Evolutionary conservation across 345 rosid species (phyloP).

Genomic region (Rhizophora mangle): DNA sequence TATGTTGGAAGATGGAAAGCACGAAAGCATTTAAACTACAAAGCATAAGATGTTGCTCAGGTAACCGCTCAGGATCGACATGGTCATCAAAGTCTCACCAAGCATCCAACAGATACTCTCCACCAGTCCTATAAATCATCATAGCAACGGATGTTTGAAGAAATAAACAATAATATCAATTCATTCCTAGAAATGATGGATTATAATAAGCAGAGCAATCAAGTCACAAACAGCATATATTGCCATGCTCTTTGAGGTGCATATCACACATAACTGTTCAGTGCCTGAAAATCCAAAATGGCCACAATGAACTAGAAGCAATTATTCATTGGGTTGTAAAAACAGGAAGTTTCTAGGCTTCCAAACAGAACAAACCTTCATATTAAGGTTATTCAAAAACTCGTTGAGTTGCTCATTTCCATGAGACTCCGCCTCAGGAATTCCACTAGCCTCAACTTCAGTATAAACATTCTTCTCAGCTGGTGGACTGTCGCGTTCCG

Average conservation of each 20-base stretch:
- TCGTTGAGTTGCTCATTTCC: constrained; percentile 37
- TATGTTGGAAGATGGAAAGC: not conserved
- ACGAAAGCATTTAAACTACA: too few relatives aligned
- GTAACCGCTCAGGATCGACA: constrained; percentile 61
- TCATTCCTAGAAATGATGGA: too few relatives aligned
- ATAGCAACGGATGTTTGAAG: constrained; percentile 29
- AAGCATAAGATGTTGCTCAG: constrained; percentile 42
- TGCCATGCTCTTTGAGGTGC: too few relatives aligned
- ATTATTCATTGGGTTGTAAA: not conserved
- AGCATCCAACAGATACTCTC: constrained; percentile 31
- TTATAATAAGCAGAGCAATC: too few relatives aligned
- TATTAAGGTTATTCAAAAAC: constrained; percentile 45
- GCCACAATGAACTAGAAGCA: not conserved
- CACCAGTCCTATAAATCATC: constrained; percentile 33
- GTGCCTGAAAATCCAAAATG: too few relatives aligned
- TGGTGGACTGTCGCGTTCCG: constrained; percentile 33
- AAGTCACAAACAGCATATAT: not conserved
- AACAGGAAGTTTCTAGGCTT: too few relatives aligned
- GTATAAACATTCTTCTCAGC: constrained; percentile 25
- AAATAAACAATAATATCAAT: not conserved
- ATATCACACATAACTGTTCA: too few relatives aligned
- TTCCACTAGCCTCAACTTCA: constrained; percentile 25
- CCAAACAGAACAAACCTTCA: constrained; percentile 45
- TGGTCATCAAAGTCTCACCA: constrained; percentile 39
- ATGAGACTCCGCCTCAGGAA: constrained; percentile 29